Base-by-base conservation (phyloP, 202 grass and related monocot genomes). In the Cymbopogon flexuosus region DNA sequence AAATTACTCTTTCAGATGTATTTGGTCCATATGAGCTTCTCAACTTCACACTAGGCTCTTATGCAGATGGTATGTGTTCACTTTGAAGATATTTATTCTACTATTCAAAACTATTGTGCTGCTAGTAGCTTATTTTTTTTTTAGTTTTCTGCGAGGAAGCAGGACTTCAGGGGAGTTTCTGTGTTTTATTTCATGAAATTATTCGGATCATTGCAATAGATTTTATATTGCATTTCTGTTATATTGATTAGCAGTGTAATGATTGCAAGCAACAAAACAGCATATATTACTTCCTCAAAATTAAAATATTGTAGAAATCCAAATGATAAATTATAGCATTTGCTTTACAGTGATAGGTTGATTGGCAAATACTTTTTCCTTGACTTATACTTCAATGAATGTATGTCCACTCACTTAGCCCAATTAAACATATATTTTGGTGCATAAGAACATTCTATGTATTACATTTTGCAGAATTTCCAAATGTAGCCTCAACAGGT, bases 11-110 rank as follows among this genome's bases (percentile, higher is more conserved):
- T 79, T 91, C 87, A 43, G 96, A 95, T 76, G 73, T 99, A 23
- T 99, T 91, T 85, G 96, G 96, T 79, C 96, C 96, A 70, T 99
- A 99, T 83, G 96, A 99, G 85, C 80, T 99, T 79, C 84, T 99
- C 51, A 88, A 90, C 71, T 90, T 99, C 74, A 88, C 82, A 70
- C 49, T 91, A 73, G 88, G 90, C 72, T 93, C 70, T 40, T 93
- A 99, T 83, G 57, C 62, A 62, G 19, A 37, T 59, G 90, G 96
- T 99, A 94, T 73, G 87, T 76, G 83, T 74, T 61, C 27, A 23
- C 14, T 79, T 63, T 33, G 4, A 77, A 67, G 39, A 19, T 77
- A 29, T 30, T 41, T 58, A 2, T 68, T 59, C 4, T 69, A 69
- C 18, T 8, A 58, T 41, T 41, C 14, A 59, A 68, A 66, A 68